Conservation (phyloP, 371 early-diverging fungal species). For the Choanephora cucurbitarum region DNA sequence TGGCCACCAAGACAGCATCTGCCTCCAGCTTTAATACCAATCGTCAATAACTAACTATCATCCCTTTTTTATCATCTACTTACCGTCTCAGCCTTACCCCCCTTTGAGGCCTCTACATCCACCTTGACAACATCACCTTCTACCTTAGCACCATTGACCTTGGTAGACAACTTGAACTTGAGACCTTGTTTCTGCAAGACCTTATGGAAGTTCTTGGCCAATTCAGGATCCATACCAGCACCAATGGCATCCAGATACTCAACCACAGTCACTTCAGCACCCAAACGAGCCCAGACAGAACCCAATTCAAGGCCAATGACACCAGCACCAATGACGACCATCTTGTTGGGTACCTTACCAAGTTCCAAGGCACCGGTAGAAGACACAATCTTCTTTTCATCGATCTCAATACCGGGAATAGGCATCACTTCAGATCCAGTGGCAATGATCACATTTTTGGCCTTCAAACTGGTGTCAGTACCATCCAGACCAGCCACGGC, state of each 20-base stretch:
- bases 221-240: slow-evolving; percentile 95
- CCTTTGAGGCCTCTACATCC: slow-evolving; percentile 89
- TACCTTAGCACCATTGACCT: slow-evolving; percentile 87
- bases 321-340: slow-evolving; percentile 98
- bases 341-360: slow-evolving; percentile 92
- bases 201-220: slow-evolving; percentile 93
- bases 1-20: slow-evolving; percentile 91
- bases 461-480: slow-evolving; percentile 62
- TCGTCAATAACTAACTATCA: not conserved
- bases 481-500: slow-evolving; percentile 85
- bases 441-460: slow-evolving; percentile 97
- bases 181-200: slow-evolving; percentile 93
- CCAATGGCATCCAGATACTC: slow-evolving; percentile 94
- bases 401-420: slow-evolving; percentile 93
- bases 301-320: slow-evolving; percentile 98
- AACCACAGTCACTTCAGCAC: slow-evolving; percentile 94
- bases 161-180: slow-evolving; percentile 97
- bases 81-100: slow-evolving; percentile 77
- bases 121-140: slow-evolving; percentile 86
- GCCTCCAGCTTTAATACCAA: slow-evolving; percentile 68
- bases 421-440: slow-evolving; percentile 95
- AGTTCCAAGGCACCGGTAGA: slow-evolving; percentile 97
- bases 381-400: slow-evolving; percentile 94
- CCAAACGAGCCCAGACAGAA: slow-evolving; percentile 96
- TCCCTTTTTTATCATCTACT: slow-evolving; percentile 25